A percentile compares a stretch with the other conserved stretches of the same genome.
Evolutionary conservation across 306 rosid species (phyloP).

Genomic region (Pterocarpus macrocarpus): DNA sequence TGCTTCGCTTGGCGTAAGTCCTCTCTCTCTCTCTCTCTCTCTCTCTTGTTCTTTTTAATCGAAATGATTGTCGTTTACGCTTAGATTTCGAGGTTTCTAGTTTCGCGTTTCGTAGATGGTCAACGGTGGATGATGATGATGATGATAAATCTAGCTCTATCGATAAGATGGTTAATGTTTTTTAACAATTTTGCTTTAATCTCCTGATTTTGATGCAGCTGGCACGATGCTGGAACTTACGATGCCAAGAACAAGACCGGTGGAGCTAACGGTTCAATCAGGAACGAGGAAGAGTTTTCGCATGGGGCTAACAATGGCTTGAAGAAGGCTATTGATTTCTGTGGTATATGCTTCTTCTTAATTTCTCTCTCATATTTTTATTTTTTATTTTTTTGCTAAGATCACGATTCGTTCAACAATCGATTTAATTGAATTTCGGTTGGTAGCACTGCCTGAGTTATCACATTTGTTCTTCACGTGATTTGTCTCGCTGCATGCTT

Average conservation of each 20-base stretch:
- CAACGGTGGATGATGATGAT: constrained; percentile 25
- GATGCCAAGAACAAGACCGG: constrained; percentile 81
- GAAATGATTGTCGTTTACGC: not conserved
- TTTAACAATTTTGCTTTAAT: not conserved
- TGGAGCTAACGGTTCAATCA: constrained; percentile 91
- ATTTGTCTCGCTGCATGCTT: not conserved
- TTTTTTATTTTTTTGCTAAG: not conserved
- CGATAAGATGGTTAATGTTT: constrained; percentile 10
- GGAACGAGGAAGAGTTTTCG: constrained; percentile 83
- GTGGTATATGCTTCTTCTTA: constrained; percentile 55
- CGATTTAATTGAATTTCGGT: constrained; percentile 27
- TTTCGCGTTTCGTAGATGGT: constrained; percentile 25
- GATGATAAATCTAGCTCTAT: not conserved
- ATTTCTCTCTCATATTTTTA: not conserved
- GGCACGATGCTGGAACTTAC: constrained; percentile 99
- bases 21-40: constrained; percentile 5
- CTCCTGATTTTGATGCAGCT: constrained; percentile 51
- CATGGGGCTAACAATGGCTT: constrained; percentile 87
- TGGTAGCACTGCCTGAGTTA: not conserved
- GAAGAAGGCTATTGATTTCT: constrained; percentile 88
- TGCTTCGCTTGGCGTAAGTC: constrained; percentile 90
- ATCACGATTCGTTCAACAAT: not conserved
- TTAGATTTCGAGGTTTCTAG: not conserved
- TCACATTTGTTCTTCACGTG: not conserved
- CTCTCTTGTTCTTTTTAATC: not conserved